Evolutionary conservation across 495 filamentous ascomycete species (phyloP).

Genomic region (Aspergillus saccharolyticus): DNA sequence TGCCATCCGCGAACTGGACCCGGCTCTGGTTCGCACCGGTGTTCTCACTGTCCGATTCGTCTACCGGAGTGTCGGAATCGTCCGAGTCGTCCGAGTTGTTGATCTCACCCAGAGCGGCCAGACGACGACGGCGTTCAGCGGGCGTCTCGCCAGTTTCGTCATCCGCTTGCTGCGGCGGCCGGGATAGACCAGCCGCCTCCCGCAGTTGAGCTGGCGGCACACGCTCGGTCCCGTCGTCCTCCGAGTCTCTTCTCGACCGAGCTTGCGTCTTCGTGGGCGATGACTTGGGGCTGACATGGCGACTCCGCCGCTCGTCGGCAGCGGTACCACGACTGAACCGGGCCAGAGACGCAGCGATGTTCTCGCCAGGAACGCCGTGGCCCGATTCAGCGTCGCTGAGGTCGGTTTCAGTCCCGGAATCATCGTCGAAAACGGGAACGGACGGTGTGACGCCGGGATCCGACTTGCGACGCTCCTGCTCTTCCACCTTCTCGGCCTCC

Average conservation of each 20-base stretch:
- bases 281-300: slow-evolving; percentile 28
- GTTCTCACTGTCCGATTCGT: slow-evolving; percentile 31
- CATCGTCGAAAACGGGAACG: slow-evolving; percentile 14
- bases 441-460: neutral
- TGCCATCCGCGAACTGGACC: slow-evolving; percentile 32
- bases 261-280: slow-evolving; percentile 20
- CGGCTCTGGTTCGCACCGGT: slow-evolving; percentile 23
- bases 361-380: slow-evolving; percentile 34
- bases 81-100: slow-evolving; percentile 59
- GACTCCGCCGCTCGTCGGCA: slow-evolving; percentile 49
- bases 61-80: slow-evolving; percentile 39
- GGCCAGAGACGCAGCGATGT: slow-evolving; percentile 42
- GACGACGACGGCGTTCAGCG: slow-evolving; percentile 74
- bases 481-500: slow-evolving; percentile 31
- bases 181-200: slow-evolving; percentile 30
- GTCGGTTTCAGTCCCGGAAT: slow-evolving; percentile 29
- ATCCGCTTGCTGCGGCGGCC: slow-evolving; percentile 21
- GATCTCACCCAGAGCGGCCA: slow-evolving; percentile 74
- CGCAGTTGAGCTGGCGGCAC: slow-evolving; percentile 43
- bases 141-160: slow-evolving; percentile 66
- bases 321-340: slow-evolving; percentile 39
- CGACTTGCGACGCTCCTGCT: slow-evolving; percentile 23
- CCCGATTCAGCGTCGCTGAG: slow-evolving; percentile 27
- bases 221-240: slow-evolving; percentile 56
- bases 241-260: slow-evolving; percentile 43